Percentiles rank a stretch among this genome's conserved stretches.
phyloP scores from a whole-genome alignment of 2,329 filamentous ascomycete genomes.

The Penicillium corylophilum region DNA sequence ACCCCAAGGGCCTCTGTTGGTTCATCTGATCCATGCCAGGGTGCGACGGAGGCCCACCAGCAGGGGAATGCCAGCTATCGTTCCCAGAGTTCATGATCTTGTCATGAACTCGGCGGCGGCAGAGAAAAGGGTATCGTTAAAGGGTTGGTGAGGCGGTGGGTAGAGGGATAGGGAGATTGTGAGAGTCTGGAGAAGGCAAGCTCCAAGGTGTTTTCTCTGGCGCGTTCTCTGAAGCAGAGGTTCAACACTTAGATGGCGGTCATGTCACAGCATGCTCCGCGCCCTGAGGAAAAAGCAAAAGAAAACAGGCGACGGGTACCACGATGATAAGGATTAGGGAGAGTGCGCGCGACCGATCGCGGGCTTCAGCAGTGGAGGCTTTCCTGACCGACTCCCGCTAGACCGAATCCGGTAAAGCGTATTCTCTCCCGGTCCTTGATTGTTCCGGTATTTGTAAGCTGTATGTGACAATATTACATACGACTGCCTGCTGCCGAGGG shows the following conservation, averaged over 20 bases:
- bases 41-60: slow-evolving; percentile 41
- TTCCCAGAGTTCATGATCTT: slow-evolving; percentile 44
- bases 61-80: slow-evolving; percentile 44
- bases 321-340: slow-evolving; percentile 21
- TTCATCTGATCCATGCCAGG: slow-evolving; percentile 44
- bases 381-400: slow-evolving; percentile 30
- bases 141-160: not conserved
- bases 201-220: slow-evolving; percentile 18
- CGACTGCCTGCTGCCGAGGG: not conserved
- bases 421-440: slow-evolving; percentile 19
- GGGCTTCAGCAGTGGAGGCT: slow-evolving; percentile 35
- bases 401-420: slow-evolving; percentile 20
- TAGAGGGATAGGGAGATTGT: slow-evolving; percentile 19
- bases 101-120: slow-evolving; percentile 19
- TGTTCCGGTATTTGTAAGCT: slow-evolving; percentile 23
- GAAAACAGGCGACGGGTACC: slow-evolving; percentile 5
- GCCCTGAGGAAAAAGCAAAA: slow-evolving; percentile 3
- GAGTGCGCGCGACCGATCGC: slow-evolving; percentile 42
- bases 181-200: slow-evolving; percentile 11
- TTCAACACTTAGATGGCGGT: slow-evolving; percentile 19
- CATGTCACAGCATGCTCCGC: slow-evolving; percentile 25
- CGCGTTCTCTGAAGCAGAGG: slow-evolving; percentile 7
- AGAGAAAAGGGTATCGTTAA: not conserved
- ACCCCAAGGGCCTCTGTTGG: slow-evolving; percentile 44
- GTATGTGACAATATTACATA: slow-evolving; percentile 3